Conservation (phyloP, 768 basidiomycete species). For the Galerina sulciceps region DNA sequence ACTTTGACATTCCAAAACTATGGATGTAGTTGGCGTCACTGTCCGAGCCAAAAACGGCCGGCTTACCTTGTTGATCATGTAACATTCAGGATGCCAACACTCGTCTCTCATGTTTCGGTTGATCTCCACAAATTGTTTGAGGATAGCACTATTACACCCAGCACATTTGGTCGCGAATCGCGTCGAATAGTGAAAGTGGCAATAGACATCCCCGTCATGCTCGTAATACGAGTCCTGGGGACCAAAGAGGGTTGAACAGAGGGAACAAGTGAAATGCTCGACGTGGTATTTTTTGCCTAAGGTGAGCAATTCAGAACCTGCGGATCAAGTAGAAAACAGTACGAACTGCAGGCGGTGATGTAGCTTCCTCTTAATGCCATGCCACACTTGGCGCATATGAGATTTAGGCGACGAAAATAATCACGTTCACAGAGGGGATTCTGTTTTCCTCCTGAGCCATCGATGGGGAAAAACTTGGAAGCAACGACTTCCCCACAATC, state of each 20-base stretch:
- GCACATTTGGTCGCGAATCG: conserved; percentile 98
- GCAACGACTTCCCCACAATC: conserved; percentile 97
- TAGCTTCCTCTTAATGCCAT: conserved; percentile 95
- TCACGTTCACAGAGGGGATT: conserved; percentile 98
- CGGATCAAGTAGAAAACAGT: not conserved
- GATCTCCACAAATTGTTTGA: conserved; percentile 99
- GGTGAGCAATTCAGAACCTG: conserved; percentile 14
- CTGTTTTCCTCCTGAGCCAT: conserved; percentile 86
- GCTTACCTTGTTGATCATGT: conserved; percentile 98
- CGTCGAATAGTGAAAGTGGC: conserved; percentile 99
- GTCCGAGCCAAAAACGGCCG: not conserved
- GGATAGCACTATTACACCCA: conserved; percentile 94
- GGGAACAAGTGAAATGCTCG: conserved; percentile 98
- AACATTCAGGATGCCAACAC: conserved; percentile 99
- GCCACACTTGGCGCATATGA: conserved; percentile 96
- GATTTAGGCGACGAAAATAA: conserved; percentile 93
- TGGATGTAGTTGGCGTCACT: conserved; percentile 1
- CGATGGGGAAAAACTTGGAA: conserved; percentile 98
- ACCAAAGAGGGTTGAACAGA: conserved; percentile 94
- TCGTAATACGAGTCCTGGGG: conserved; percentile 99
- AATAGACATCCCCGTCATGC: conserved; percentile 96
- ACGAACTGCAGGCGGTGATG: conserved; percentile 96
- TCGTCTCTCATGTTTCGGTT: conserved; percentile 98
- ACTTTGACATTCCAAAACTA: conserved; percentile 99
- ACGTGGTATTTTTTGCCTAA: conserved; percentile 98